Evolutionary conservation across 805 yeast species (phyloP), one percentile per base, ranked within the genome.

Genomic region (Lipomyces lipofer): DNA sequence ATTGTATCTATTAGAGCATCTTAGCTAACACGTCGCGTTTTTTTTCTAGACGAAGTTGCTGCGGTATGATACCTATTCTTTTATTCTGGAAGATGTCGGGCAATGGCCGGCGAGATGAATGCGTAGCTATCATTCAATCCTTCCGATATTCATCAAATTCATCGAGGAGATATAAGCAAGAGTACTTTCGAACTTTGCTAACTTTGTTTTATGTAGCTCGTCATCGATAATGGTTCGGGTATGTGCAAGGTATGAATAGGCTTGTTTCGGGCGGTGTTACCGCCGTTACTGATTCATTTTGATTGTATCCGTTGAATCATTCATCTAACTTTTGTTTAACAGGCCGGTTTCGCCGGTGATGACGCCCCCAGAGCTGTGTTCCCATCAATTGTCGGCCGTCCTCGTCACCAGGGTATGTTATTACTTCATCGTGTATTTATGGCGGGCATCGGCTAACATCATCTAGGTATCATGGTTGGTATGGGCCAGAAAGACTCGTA

Each of bases 361-460:
- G 99, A 94, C 81, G 98, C 98, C 65, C 99, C 99, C 75, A 88
- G 97, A 78, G 98, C 99, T 71, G 99, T 94, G 69, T 94, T 94
- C 92, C 99, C 99, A 73, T 94, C 98, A 62, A 92, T 94, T 73
- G 99, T 92, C 65, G 99, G 99, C 81, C 94, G 99, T 82, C 98
- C 99, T 82, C 91, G 96, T 85, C 99, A 94, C 78, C 98, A 94
- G 78, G 98, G 98, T 85, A 91, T 90, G 83, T 44, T 12, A 7
- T 43, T 10, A 27, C 32, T 7, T 7, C 10, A 21, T 6, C 21
- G 17, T 9, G 9, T n/a, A n/a, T 15, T 27, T 15, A 28, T 4
- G 32, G 8, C 3, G 9, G 25, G 2, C 38, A 33, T 7, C 40
- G 30, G 15, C 25, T 38, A 22, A 15, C 24, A 12, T 40, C 25